phyloP scores from a whole-genome alignment of 306 rosid genomes.

The Citrullus mucosospermus region DNA sequence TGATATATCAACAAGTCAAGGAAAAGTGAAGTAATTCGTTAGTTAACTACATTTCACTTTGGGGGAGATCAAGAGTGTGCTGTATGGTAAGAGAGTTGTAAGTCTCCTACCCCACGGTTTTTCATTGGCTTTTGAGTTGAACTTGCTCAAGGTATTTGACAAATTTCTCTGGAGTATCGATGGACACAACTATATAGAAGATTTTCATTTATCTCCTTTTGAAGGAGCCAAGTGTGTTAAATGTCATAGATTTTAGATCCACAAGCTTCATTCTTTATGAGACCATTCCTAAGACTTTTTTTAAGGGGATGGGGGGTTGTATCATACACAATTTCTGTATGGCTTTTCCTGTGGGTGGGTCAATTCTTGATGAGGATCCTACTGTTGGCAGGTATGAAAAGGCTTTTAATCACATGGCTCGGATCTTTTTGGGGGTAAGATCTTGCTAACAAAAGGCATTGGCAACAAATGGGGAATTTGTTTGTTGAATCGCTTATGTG shows the following conservation, averaged over 20 bases:
- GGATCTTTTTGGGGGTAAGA: background rate
- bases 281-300: background rate
- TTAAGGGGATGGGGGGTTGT: too few species aligned
- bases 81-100: background rate
- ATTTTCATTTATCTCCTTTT: background rate
- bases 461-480: background rate
- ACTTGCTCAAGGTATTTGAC: background rate
- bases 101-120: background rate
- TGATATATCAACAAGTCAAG: background rate
- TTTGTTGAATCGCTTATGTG: background rate
- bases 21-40: background rate
- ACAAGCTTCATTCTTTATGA: background rate
- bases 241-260: background rate
- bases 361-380: background rate
- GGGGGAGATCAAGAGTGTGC: background rate
- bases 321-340: too few species aligned
- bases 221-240: background rate
- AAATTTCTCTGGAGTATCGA: background rate
- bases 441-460: background rate
- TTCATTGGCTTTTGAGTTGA: background rate
- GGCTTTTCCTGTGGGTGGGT: too few species aligned
- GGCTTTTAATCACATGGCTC: background rate
- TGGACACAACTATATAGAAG: background rate
- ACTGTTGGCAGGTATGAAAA: background rate
- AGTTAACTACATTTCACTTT: background rate